phyloP scores from a whole-genome alignment of 768 basidiomycete species.

The Pisolithus tinctorius region DNA sequence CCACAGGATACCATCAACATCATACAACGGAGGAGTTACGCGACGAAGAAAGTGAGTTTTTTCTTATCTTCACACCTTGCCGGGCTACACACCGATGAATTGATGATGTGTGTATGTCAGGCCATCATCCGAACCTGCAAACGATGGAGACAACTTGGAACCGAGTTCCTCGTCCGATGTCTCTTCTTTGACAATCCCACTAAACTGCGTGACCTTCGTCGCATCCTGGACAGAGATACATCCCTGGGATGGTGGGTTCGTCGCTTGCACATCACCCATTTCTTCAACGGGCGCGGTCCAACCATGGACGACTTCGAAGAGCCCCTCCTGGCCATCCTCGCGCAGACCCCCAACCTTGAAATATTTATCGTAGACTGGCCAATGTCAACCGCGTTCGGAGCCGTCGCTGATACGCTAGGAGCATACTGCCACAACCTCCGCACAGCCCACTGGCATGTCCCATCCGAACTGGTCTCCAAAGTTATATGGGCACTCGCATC shows the following conservation, averaged over 20 bases:
- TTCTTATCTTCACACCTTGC: not conserved
- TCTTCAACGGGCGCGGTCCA: constrained; percentile 33
- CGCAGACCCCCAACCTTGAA: constrained; percentile 65
- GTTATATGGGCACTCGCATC: constrained; percentile 68
- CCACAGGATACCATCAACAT: constrained; percentile 54
- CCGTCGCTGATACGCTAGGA: constrained; percentile 58
- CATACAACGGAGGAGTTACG: constrained; percentile 54
- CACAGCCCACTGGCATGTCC: constrained; percentile 56
- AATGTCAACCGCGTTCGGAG: constrained; percentile 50
- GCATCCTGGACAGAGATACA: constrained; percentile 43
- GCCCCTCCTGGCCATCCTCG: constrained; percentile 51
- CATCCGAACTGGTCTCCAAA: constrained; percentile 48
- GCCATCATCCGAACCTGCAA: constrained; percentile 64
- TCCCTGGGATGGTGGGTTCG: constrained; percentile 66
- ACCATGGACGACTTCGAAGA: constrained; percentile 45
- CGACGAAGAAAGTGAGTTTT: constrained; percentile 56
- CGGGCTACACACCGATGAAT: not conserved
- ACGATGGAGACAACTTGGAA: constrained; percentile 53
- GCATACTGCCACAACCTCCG: constrained; percentile 46
- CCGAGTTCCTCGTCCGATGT: constrained; percentile 62
- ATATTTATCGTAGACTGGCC: constrained; percentile 68
- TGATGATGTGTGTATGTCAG: constrained; percentile 26
- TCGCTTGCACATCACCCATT: constrained; percentile 62
- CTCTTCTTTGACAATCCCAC: constrained; percentile 60
- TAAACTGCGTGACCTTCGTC: constrained; percentile 46